A percentile compares a stretch with the other conserved stretches of the same genome.
Evolutionary conservation across 176 grass and related monocot genomes (phyloP).

Genomic region (Aegilops umbellulata): DNA sequence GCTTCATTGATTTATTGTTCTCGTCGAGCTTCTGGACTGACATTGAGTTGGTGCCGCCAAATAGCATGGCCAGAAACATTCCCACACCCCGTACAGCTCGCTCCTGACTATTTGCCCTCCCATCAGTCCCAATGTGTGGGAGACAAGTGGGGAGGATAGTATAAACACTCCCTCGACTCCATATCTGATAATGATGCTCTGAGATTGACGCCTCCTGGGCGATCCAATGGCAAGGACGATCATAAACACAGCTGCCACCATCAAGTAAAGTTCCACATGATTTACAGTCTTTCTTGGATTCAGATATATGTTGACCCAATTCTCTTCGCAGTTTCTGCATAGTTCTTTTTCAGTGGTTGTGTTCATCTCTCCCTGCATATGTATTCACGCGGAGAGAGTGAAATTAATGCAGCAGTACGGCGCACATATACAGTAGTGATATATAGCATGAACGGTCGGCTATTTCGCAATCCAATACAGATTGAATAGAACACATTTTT

Average conservation of each 20-base stretch:
- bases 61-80: too few relatives aligned
- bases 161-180: neutral
- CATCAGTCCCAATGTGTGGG: neutral
- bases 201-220: neutral
- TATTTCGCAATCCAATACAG: too few relatives aligned
- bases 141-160: neutral
- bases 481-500: too few relatives aligned
- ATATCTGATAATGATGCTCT: neutral
- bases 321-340: neutral
- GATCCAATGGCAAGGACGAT: neutral
- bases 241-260: neutral
- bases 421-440: too few relatives aligned
- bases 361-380: neutral
- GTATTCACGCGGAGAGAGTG: too few relatives aligned
- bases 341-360: neutral
- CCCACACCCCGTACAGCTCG: neutral
- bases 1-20: neutral
- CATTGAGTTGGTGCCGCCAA: neutral
- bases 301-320: neutral
- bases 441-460: too few relatives aligned
- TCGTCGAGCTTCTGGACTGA: neutral
- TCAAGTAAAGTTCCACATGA: neutral
- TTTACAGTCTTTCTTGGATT: neutral
- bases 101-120: too few relatives aligned
- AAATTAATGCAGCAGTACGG: neutral